Evolutionary conservation across 192 early-diverging fungal species (phyloP), one percentile per base, ranked within the genome.

Genomic region (Jimgerdemannia flammicorona): DNA sequence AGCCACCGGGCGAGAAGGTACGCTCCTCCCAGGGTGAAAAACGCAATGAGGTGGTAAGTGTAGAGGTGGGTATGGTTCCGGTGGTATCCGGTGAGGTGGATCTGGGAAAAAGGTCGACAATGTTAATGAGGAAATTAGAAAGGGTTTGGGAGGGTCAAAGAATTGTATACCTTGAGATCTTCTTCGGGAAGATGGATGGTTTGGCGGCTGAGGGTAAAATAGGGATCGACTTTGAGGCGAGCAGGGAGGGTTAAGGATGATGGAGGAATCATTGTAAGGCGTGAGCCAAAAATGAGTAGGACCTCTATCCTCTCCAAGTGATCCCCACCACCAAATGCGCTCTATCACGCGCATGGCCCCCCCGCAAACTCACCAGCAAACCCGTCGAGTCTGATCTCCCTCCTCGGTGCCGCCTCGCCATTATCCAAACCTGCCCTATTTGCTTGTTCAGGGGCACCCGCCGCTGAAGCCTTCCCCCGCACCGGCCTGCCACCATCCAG

Each of bases 1-100:
- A 98, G 78, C 97, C 98, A 98, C 43, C 95, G 91, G 67, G 89
- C 92, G 10, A 96, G 66, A 18, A 98, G 81, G 70, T 90, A 95
- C 3, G 92, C 75, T 8, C 91, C 76, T 4, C 97, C 97, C 3
- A 85, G 76, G 3, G 95, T 87, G 65, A 92, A 73, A 43, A 94
- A 14, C 29, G 89, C 93, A 3, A 91, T 49, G 4, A 92, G 8
- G 70, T 88, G 80, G 80, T 94, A 97, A 4, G 92, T 43, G 66
- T 89, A 85, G 7, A 88, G 71, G 0, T 83, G 84, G 3, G 80
- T 44, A 43, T 72, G 41, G 20, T 84, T 81, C 79, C 84, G 87
- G 3, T 81, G 81, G 80, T 94, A 91, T 9, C 95, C 96, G 20
- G 79, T 80, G 63, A 93, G 86, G 20, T 76, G 72, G 63, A 93